phyloP scores from a whole-genome alignment of 2,329 filamentous ascomycete species.

The Lecanosticta acicola region DNA sequence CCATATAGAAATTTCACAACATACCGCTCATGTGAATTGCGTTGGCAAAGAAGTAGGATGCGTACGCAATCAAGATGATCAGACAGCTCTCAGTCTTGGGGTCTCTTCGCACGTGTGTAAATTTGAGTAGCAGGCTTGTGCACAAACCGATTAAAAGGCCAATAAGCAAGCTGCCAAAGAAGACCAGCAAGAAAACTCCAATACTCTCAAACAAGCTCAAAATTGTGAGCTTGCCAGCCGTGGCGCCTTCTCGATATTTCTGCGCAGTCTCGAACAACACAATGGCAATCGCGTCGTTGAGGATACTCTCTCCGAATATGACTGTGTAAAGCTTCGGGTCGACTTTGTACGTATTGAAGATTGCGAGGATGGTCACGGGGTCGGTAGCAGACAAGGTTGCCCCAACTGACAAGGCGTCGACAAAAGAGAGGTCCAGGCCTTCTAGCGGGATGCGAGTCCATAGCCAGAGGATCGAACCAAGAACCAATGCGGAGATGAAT shows the following conservation, averaged over 20 bases:
- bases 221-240: slow-evolving; percentile 64
- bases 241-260: slow-evolving; percentile 73
- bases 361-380: slow-evolving; percentile 93
- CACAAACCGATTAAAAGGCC: slow-evolving; percentile 80
- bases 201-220: slow-evolving; percentile 84
- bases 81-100: slow-evolving; percentile 96
- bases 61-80: slow-evolving; percentile 88
- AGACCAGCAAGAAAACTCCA: slow-evolving; percentile 90
- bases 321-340: slow-evolving; percentile 98
- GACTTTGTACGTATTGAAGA: slow-evolving; percentile 99
- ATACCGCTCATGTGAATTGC: slow-evolving; percentile 91
- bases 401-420: slow-evolving; percentile 93
- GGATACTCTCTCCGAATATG: slow-evolving; percentile 96
- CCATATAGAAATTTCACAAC: slow-evolving; percentile 27
- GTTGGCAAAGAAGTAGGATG: slow-evolving; percentile 96
- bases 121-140: slow-evolving; percentile 85
- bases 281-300: slow-evolving; percentile 97
- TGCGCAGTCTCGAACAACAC: slow-evolving; percentile 98
- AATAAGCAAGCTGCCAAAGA: slow-evolving; percentile 89
- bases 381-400: slow-evolving; percentile 95
- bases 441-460: slow-evolving; percentile 85
- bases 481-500: slow-evolving; percentile 92
- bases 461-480: slow-evolving; percentile 79
- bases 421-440: slow-evolving; percentile 78
- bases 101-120: slow-evolving; percentile 85